A percentile compares a stretch with the other conserved stretches of the same genome.
Conservation (phyloP, 2,329 filamentous ascomycete species). For the Biscogniauxia sp. region DNA sequence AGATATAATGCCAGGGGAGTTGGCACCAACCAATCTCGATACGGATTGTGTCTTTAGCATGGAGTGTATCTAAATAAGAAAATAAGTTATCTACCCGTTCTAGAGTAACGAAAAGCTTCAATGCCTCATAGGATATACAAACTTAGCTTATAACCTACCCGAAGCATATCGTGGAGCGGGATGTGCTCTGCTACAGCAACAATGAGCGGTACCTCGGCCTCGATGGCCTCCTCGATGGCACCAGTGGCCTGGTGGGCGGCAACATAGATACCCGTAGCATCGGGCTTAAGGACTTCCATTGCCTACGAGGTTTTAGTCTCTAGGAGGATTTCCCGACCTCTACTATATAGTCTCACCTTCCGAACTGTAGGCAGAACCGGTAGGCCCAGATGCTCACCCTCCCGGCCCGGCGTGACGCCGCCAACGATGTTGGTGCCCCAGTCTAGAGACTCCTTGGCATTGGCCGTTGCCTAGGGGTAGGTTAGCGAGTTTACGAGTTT, state of each 20-base stretch:
- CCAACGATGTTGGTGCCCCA: constrained; percentile 82
- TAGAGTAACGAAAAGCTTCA: background rate
- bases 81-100: constrained; percentile 4
- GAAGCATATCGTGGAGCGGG: constrained; percentile 68
- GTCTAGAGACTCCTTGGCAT: constrained; percentile 71
- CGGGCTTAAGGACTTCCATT: constrained; percentile 67
- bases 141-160: constrained; percentile 43
- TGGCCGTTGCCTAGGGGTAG: constrained; percentile 63
- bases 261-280: constrained; percentile 78
- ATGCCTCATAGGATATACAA: too few relatives aligned
- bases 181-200: constrained; percentile 75
- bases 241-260: constrained; percentile 69
- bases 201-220: constrained; percentile 72
- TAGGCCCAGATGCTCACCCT: constrained; percentile 69
- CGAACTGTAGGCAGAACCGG: constrained; percentile 69
- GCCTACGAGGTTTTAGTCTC: constrained; percentile 45
- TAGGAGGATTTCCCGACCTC: background rate
- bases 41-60: constrained; percentile 68
- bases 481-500: constrained; percentile 20
- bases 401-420: constrained; percentile 69
- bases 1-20: constrained; percentile 73
- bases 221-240: constrained; percentile 78
- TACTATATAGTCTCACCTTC: constrained; percentile 38
- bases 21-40: constrained; percentile 68
- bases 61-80: constrained; percentile 55